A percentile compares a stretch with the other conserved stretches of the same genome.
Conservation (phyloP, 805 yeast genomes). For the Lipomyces starkeyi region DNA sequence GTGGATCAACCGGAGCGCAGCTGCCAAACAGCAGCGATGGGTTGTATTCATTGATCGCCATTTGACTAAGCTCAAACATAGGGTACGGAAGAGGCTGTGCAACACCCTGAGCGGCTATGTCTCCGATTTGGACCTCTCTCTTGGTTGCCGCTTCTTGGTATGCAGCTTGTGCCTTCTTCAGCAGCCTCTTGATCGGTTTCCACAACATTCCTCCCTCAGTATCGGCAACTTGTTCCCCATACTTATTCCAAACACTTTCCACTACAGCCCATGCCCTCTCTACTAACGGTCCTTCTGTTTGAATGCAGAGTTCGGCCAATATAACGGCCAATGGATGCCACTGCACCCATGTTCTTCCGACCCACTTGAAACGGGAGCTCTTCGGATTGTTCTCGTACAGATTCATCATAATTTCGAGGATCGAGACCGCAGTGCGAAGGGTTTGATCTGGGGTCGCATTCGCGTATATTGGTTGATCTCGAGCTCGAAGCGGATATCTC, state of each 20-base stretch:
- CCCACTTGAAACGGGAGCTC: too few species aligned
- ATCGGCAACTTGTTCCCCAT: conserved; percentile 6
- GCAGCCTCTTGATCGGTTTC: conserved; percentile 7
- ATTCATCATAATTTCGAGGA: too few species aligned
- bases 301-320: too few species aligned
- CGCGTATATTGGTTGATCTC: too few species aligned
- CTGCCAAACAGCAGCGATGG: conserved; percentile 3
- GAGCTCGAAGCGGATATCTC: too few species aligned
- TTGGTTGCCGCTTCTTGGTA: conserved; percentile 8
- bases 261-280: too few species aligned
- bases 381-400: too few species aligned
- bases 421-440: too few species aligned
- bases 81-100: conserved; percentile 1
- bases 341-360: too few species aligned
- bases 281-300: too few species aligned
- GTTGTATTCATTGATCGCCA: conserved; percentile 6
- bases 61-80: conserved; percentile 1
- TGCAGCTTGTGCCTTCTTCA: conserved; percentile 8
- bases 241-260: background rate
- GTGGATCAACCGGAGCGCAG: conserved; percentile 9
- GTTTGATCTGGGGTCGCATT: too few species aligned
- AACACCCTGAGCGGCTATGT: conserved; percentile 7
- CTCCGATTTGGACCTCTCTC: conserved; percentile 7
- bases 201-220: conserved; percentile 2
- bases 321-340: too few species aligned